Evolutionary conservation across 768 basidiomycete species (phyloP).

Genomic region (Strobilomyces dryophilus): DNA sequence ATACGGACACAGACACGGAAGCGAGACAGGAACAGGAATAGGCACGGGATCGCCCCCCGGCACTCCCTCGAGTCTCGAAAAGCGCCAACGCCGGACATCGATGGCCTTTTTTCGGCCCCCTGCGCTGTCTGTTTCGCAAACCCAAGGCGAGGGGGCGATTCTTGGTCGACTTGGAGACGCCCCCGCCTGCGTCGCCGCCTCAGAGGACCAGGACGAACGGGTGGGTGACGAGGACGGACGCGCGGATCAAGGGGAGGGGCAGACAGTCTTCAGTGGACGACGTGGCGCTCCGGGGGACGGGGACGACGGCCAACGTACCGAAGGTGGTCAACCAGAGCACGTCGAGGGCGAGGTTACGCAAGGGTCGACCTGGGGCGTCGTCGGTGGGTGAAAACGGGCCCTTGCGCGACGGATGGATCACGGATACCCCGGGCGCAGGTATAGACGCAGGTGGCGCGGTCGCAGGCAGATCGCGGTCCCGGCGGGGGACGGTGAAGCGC

Average conservation of each 20-base stretch:
- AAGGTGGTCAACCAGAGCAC: background rate
- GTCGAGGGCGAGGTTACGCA: slow-evolving; percentile 11
- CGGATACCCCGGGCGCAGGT: slow-evolving; percentile 2
- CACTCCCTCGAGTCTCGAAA: background rate
- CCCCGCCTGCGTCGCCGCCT: background rate
- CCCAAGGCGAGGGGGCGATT: slow-evolving; percentile 9
- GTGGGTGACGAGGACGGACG: slow-evolving; percentile 31
- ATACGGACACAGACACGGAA: background rate
- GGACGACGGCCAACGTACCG: background rate
- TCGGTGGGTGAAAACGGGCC: slow-evolving; percentile 1
- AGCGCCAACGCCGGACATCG: slow-evolving; percentile 22
- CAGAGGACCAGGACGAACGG: background rate
- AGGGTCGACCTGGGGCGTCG: slow-evolving; percentile 8
- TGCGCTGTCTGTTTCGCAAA: slow-evolving; percentile 26
- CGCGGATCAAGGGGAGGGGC: slow-evolving; percentile 5
- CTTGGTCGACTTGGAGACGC: slow-evolving; percentile 11
- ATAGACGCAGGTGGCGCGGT: background rate
- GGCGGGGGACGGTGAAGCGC: slow-evolving; percentile 4
- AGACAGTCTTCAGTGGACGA: slow-evolving; percentile 19
- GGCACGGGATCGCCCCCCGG: background rate
- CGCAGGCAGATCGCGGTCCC: background rate
- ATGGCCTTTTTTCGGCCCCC: slow-evolving; percentile 23
- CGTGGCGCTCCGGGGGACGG: background rate
- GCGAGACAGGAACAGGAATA: background rate
- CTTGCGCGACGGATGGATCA: slow-evolving; percentile 17